Conservation (phyloP, 495 filamentous ascomycete genomes). For the Podospora pseudoanserina region DNA sequence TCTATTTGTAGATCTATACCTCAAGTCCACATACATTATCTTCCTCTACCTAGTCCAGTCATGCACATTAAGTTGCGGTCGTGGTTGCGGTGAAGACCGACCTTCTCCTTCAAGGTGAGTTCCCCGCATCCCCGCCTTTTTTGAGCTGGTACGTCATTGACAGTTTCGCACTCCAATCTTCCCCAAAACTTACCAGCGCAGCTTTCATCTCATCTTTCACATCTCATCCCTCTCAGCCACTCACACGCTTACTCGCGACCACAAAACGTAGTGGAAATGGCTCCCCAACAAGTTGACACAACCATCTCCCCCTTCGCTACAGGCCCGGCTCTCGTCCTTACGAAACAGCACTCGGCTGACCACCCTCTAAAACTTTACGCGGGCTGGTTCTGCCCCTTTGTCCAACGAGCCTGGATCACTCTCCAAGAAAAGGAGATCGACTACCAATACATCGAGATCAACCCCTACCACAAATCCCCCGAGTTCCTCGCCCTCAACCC, state of each 20-base stretch:
- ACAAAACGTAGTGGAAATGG: not conserved
- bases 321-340: conserved; percentile 37
- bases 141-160: not conserved
- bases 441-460: conserved; percentile 70
- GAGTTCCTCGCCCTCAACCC: conserved; percentile 65
- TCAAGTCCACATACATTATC: not conserved
- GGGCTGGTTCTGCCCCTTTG: conserved; percentile 53
- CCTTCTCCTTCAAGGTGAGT: not conserved
- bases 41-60: not conserved
- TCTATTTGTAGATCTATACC: not conserved
- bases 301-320: conserved; percentile 10
- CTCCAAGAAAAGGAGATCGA: conserved; percentile 67
- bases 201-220: not conserved
- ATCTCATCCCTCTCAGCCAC: no score
- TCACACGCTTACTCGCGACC: not conserved
- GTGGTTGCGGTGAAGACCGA: not conserved
- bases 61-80: not conserved
- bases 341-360: conserved; percentile 30
- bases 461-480: conserved; percentile 65
- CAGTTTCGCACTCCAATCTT: not conserved
- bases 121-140: not conserved
- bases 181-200: not conserved
- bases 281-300: not conserved
- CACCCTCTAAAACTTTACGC: conserved; percentile 47
- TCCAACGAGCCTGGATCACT: conserved; percentile 64